phyloP scores from a whole-genome alignment of 2,329 filamentous ascomycete species.

The Phyllosticta paracitricarpa region DNA sequence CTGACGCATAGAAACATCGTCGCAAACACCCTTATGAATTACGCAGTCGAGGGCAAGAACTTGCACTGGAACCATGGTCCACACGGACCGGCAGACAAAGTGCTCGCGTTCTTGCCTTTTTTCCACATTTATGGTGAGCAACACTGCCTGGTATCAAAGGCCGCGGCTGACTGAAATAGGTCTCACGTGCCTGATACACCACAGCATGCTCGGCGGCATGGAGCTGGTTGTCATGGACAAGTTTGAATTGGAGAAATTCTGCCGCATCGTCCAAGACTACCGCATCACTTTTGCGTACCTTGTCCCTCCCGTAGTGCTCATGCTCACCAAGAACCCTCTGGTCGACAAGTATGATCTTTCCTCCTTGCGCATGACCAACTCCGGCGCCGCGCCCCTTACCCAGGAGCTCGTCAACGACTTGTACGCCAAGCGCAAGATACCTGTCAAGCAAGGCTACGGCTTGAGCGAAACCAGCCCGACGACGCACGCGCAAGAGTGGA shows the following conservation, averaged over 20 bases:
- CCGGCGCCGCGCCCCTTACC: constrained; percentile 76
- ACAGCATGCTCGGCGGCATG: constrained; percentile 55
- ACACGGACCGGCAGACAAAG: constrained; percentile 47
- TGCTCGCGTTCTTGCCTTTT: constrained; percentile 75
- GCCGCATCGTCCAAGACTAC: constrained; percentile 63
- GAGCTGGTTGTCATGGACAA: constrained; percentile 62
- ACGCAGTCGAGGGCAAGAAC: constrained; percentile 31
- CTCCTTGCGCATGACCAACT: constrained; percentile 73
- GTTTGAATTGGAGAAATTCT: constrained; percentile 75
- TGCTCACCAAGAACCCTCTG: constrained; percentile 67
- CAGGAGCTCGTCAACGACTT: constrained; percentile 68
- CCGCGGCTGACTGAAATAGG: constrained; percentile 31
- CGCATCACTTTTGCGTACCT: constrained; percentile 70
- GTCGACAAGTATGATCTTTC: constrained; percentile 74
- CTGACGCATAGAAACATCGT: constrained; percentile 76
- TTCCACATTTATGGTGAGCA: constrained; percentile 76
- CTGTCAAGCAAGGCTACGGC: constrained; percentile 88
- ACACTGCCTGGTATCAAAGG: too few relatives aligned
- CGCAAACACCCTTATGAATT: constrained; percentile 49
- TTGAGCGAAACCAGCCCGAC: constrained; percentile 78
- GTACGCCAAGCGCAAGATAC: constrained; percentile 62
- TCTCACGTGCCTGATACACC: constrained; percentile 62
- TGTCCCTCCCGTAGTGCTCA: constrained; percentile 73
- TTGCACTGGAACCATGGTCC: constrained; percentile 39
- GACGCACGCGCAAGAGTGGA: constrained; percentile 62